These are phyloP conservation scores for Arctium lappa DNA, from an alignment of 129 eudicot species.

Conservation along the genomic window DNA sequence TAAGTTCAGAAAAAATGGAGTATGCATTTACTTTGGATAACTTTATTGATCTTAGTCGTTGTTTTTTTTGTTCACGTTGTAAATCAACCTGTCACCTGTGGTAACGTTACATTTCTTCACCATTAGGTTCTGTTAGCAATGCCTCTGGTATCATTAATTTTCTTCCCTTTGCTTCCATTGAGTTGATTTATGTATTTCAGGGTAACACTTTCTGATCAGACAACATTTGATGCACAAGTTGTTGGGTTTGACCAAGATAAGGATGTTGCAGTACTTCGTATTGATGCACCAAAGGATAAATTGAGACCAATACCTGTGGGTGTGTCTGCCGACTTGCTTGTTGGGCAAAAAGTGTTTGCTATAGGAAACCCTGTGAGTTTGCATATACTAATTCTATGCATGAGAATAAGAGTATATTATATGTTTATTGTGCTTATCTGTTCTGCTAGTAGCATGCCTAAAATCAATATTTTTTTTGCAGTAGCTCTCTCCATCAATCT, in stretches of 20 bases:
- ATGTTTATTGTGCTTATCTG: not conserved
- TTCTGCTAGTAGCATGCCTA: not conserved
- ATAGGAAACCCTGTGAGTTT: constrained; percentile 93
- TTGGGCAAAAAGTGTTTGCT: constrained; percentile 97
- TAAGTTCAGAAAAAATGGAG: not conserved
- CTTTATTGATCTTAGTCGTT: not conserved
- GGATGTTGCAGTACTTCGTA: constrained; percentile 81
- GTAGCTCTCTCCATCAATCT: not conserved
- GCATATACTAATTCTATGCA: not conserved
- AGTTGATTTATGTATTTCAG: constrained; percentile 39
- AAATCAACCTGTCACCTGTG: not conserved
- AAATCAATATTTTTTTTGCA: not conserved
- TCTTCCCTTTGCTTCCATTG: constrained; percentile 3
- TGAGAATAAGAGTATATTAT: not conserved
- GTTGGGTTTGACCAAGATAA: constrained; percentile 98
- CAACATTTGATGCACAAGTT: constrained; percentile 80
- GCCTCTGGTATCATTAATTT: not conserved
- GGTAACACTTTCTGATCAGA: constrained; percentile 95
- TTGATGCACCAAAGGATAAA: constrained; percentile 74
- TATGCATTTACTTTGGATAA: not conserved
- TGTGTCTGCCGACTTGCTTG: constrained; percentile 88
- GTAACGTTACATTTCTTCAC: not conserved
- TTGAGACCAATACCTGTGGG: constrained; percentile 93
- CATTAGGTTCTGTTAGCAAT: constrained; percentile 2
- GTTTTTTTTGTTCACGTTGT: not conserved